Conservation (phyloP, 148 eudicot genomes). For the Heliosperma pusillum region DNA sequence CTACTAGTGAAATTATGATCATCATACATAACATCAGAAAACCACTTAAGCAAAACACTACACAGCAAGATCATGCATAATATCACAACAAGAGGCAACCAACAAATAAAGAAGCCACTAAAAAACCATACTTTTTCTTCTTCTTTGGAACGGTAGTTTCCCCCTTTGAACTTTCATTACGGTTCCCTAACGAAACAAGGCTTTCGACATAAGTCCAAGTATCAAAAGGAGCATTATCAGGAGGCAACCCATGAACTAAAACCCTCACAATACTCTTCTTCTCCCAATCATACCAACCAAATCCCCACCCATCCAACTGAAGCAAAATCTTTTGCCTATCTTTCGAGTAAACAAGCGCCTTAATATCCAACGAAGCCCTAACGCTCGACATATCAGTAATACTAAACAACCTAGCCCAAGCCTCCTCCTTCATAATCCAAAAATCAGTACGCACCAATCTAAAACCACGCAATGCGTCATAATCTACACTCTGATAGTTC, state of each 20-base stretch:
- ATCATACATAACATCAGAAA: too few species aligned
- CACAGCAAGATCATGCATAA: too few species aligned
- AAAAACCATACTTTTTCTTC: not conserved
- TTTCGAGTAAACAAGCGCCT: constrained; percentile 10
- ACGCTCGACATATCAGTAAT: not conserved
- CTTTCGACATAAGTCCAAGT: constrained; percentile 9
- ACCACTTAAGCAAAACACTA: too few species aligned
- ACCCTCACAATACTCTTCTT: not conserved
- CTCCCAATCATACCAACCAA: constrained; percentile 16
- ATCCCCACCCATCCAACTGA: not conserved
- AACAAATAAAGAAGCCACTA: not conserved
- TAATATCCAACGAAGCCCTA: not conserved
- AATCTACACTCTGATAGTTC: not conserved
- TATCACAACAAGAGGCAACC: too few species aligned
- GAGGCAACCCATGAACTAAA: not conserved
- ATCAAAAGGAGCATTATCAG: not conserved
- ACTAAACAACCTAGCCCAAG: constrained; percentile 1
- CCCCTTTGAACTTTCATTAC: not conserved
- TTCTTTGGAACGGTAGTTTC: not conserved
- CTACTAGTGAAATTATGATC: too few species aligned
- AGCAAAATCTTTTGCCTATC: constrained; percentile 4
- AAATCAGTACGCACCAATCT: not conserved
- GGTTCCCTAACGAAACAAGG: constrained; percentile 2
- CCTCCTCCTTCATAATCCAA: constrained; percentile 15
- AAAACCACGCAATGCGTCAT: not conserved